Percentiles rank a stretch among this genome's conserved stretches.
phyloP scores from a whole-genome alignment of 495 filamentous ascomycete species.

The Neurospora terricola region DNA sequence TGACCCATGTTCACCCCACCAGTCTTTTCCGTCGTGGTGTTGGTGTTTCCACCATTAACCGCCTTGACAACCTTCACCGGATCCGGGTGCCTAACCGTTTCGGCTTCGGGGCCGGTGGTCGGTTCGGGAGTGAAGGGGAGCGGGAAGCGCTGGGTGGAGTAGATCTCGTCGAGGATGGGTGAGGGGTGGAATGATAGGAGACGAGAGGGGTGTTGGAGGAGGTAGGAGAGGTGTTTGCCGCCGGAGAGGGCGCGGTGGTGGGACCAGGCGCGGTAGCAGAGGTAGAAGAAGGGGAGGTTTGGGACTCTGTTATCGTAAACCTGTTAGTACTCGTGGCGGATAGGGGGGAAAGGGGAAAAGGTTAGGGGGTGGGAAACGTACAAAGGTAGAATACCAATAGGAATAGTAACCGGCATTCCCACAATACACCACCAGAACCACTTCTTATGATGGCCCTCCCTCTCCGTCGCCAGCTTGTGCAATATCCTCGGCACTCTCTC shows the following conservation, averaged over 20 bases:
- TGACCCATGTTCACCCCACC: neutral
- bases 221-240: conserved; percentile 74
- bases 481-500: conserved; percentile 52
- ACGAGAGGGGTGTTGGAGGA: conserved; percentile 49
- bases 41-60: conserved; percentile 9
- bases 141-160: conserved; percentile 35
- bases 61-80: conserved; percentile 9
- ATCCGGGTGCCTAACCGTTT: conserved; percentile 16
- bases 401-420: conserved; percentile 74
- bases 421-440: conserved; percentile 71
- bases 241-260: conserved; percentile 68
- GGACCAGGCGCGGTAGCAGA: conserved; percentile 67
- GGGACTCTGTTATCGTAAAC: too few relatives aligned
- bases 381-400: conserved; percentile 76
- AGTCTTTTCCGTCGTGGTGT: neutral
- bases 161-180: conserved; percentile 59
- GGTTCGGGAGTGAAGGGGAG: conserved; percentile 19
- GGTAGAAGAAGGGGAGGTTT: conserved; percentile 96
- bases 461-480: conserved; percentile 60
- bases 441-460: conserved; percentile 64
- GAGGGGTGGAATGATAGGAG: conserved; percentile 56
- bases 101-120: conserved; percentile 9
- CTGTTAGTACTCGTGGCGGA: too few relatives aligned
- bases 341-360: neutral
- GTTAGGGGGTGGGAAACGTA: conserved; percentile 32